These are phyloP conservation scores for Allium sativum DNA, from an alignment of 106 monocot species.

Conservation along the genomic window DNA sequence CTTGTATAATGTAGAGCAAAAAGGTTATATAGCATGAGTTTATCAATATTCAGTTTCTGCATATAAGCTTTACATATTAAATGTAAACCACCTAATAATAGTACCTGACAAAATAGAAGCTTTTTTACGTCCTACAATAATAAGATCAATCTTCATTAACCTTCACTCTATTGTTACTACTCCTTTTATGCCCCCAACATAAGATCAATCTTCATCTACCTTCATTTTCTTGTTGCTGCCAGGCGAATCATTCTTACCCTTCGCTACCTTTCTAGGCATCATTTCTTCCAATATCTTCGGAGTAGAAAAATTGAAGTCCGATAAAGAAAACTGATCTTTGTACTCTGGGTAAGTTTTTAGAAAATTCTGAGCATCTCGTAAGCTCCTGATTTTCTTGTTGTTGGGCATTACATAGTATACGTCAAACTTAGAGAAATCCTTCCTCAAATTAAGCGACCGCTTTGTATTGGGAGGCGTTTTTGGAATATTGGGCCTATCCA, in stretches of 20 bases:
- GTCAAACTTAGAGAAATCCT: conserved; percentile 69
- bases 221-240: conserved; percentile 31
- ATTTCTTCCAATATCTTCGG: conserved; percentile 59
- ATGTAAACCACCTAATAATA: too few species aligned
- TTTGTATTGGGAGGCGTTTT: conserved; percentile 46
- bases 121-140: too few species aligned
- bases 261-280: conserved; percentile 15
- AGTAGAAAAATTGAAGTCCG: conserved; percentile 34
- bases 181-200: background rate
- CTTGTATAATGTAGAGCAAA: too few species aligned
- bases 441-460: conserved; percentile 47
- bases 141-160: too few species aligned
- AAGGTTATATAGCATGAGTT: too few species aligned
- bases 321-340: conserved; percentile 25
- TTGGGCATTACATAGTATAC: conserved; percentile 67
- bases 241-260: conserved; percentile 11
- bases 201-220: background rate
- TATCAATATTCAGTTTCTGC: too few species aligned
- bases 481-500: conserved; percentile 84
- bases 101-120: too few species aligned
- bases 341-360: conserved; percentile 58
- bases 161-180: too few species aligned
- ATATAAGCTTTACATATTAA: too few species aligned
- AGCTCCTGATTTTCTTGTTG: conserved; percentile 62
- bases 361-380: conserved; percentile 58